A percentile compares a stretch with the other conserved stretches of the same genome.
Conservation (phyloP, 331 rosid genomes). For the Pyracantha coccinea region DNA sequence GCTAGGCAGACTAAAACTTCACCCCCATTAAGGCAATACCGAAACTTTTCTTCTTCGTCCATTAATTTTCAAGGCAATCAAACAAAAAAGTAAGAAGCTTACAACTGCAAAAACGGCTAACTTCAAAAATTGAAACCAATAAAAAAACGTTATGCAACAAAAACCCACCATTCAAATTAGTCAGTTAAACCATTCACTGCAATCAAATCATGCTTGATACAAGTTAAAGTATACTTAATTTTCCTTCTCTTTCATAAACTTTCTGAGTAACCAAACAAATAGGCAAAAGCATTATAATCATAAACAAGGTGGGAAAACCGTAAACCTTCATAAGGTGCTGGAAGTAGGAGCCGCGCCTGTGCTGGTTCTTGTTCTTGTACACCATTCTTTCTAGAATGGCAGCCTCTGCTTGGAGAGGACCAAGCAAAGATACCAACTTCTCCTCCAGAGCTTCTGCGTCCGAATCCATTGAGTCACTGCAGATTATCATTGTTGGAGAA, state of each 20-base stretch:
- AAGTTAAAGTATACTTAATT: not conserved
- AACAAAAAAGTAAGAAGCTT: not conserved
- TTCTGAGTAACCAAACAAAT: not conserved
- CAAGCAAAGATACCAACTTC: constrained; percentile 47
- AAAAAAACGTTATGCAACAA: not conserved
- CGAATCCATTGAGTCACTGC: constrained; percentile 34
- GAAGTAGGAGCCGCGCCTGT: constrained; percentile 67
- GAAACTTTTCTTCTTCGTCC: not conserved
- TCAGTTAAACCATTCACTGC: no score
- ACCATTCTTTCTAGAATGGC: constrained; percentile 61
- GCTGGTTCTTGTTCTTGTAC: constrained; percentile 89
- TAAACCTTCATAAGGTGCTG: constrained; percentile 65
- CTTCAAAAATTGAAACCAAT: not conserved
- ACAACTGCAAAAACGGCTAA: not conserved
- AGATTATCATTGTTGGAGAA: not conserved
- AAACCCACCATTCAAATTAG: not conserved
- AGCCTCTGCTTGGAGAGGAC: constrained; percentile 54
- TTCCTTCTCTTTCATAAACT: not conserved
- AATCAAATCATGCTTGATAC: not conserved
- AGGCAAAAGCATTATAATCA: not conserved
- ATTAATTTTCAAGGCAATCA: not conserved
- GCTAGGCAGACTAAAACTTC: not conserved
- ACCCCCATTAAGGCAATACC: not conserved
- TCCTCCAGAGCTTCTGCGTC: constrained; percentile 45
- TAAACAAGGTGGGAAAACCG: not conserved